Evolutionary conservation across 1,139 yeast species (phyloP).

Genomic region (Yamadazyma dushanensis): DNA sequence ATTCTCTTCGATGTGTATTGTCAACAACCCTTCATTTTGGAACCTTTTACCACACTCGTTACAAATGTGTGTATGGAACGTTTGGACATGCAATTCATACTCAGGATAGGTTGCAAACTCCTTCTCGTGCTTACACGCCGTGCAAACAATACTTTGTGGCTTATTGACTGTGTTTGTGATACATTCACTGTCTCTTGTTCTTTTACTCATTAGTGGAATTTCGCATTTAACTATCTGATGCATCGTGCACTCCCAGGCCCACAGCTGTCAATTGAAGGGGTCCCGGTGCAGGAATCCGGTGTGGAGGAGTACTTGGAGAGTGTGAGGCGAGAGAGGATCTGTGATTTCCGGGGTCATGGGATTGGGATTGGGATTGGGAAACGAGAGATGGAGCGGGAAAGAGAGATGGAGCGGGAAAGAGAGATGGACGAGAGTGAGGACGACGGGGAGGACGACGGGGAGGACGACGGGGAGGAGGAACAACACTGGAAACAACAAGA

Average conservation of each 20-base stretch:
- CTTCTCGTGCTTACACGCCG: slow-evolving; percentile 1
- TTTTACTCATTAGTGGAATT: slow-evolving; percentile 12
- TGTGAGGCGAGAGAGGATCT: slow-evolving; percentile 3
- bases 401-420: no score
- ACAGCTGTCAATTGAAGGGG: slow-evolving; percentile 7
- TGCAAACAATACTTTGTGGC: neutral
- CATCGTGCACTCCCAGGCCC: no score
- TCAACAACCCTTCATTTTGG: slow-evolving; percentile 38
- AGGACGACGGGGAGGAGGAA: no score
- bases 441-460: no score
- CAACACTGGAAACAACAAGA: no score
- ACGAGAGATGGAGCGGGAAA: no score
- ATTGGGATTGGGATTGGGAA: no score
- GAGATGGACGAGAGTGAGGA: no score
- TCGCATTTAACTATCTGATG: no score
- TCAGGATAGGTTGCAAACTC: slow-evolving; percentile 19
- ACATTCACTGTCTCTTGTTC: slow-evolving; percentile 14
- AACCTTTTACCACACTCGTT: slow-evolving; percentile 40
- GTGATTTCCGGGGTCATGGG: no score
- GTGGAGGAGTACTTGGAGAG: slow-evolving; percentile 28
- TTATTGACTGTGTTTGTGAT: no score
- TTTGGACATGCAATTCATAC: slow-evolving; percentile 33
- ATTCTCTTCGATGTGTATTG: slow-evolving; percentile 51
- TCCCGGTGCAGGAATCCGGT: slow-evolving; percentile 12
- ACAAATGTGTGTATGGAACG: slow-evolving; percentile 33